Evolutionary conservation across 257 asterid genomes (phyloP).

Genomic region (Ilex asprella): DNA sequence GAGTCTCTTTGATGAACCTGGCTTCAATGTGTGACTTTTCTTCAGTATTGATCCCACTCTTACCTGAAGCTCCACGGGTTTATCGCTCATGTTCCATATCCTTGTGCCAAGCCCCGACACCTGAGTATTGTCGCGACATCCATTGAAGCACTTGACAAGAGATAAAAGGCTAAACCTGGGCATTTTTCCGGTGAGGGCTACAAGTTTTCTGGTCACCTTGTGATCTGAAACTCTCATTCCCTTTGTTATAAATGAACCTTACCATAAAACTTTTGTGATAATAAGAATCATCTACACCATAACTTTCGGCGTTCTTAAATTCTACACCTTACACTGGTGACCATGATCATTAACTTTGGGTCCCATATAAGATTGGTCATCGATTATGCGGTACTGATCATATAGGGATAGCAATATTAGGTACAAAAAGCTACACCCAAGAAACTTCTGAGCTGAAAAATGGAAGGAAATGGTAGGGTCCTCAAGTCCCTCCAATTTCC

Average conservation of each 20-base stretch:
- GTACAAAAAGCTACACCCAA: no score
- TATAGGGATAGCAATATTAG: no score
- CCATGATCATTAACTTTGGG: background rate
- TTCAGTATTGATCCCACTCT: conserved; percentile 73
- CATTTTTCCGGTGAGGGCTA: conserved; percentile 18
- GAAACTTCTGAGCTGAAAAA: no score
- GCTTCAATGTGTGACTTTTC: conserved; percentile 65
- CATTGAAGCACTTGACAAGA: conserved; percentile 53
- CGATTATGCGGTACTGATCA: background rate
- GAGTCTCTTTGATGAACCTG: conserved; percentile 68
- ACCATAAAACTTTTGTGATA: background rate
- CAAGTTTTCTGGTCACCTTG: background rate
- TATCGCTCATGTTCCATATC: conserved; percentile 67
- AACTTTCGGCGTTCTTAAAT: background rate
- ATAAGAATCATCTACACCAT: background rate
- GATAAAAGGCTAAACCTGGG: conserved; percentile 36
- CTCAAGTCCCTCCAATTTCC: conserved; percentile 16
- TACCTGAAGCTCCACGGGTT: conserved; percentile 59
- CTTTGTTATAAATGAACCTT: background rate
- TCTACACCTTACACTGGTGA: background rate
- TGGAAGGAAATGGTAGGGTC: conserved; percentile 21
- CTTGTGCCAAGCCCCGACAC: conserved; percentile 65
- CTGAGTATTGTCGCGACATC: conserved; percentile 53
- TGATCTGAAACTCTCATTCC: background rate
- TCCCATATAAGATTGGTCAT: background rate